phyloP scores from a whole-genome alignment of 208 protist species.

The Angomonas deanei region DNA sequence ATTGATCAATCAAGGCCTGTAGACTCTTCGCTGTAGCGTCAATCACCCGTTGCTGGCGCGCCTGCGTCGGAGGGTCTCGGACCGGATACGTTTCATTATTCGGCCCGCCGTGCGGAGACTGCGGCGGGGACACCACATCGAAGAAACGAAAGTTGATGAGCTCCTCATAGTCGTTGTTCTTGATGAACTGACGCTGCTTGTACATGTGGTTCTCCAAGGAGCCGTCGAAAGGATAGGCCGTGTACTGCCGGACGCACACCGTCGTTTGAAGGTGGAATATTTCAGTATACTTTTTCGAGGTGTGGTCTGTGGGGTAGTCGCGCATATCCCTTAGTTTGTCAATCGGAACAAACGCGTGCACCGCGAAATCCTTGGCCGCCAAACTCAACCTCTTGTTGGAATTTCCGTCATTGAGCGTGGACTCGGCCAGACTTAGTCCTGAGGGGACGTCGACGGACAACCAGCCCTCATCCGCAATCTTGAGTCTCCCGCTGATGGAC shows the following conservation, averaged over 20 bases:
- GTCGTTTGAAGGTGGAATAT: constrained; percentile 66
- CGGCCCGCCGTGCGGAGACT: not conserved
- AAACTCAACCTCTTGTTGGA: constrained; percentile 69
- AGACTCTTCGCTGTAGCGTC: not conserved
- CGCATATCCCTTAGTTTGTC: constrained; percentile 7
- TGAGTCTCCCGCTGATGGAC: constrained; percentile 30
- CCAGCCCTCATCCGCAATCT: constrained; percentile 46
- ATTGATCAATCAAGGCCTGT: not conserved
- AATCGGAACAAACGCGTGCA: constrained; percentile 37
- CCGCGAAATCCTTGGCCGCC: constrained; percentile 22
- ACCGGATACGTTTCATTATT: too few relatives aligned
- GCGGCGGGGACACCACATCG: not conserved
- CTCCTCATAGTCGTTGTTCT: constrained; percentile 65
- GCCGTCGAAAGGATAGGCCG: constrained; percentile 77
- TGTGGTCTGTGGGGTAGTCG: not conserved
- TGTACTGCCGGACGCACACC: constrained; percentile 58
- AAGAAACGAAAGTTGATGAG: constrained; percentile 43
- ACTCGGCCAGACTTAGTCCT: constrained; percentile 52
- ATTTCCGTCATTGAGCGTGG: constrained; percentile 80
- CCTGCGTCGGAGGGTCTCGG: constrained; percentile 2
- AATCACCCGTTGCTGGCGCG: too few relatives aligned
- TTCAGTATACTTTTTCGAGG: constrained; percentile 33
- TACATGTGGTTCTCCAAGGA: constrained; percentile 47
- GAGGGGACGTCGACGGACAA: constrained; percentile 47
- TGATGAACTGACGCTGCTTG: constrained; percentile 67